Percentiles rank a stretch among this genome's conserved stretches.
Conservation (phyloP, 2,329 filamentous ascomycete genomes). For the Davidsoniella eucalypti region DNA sequence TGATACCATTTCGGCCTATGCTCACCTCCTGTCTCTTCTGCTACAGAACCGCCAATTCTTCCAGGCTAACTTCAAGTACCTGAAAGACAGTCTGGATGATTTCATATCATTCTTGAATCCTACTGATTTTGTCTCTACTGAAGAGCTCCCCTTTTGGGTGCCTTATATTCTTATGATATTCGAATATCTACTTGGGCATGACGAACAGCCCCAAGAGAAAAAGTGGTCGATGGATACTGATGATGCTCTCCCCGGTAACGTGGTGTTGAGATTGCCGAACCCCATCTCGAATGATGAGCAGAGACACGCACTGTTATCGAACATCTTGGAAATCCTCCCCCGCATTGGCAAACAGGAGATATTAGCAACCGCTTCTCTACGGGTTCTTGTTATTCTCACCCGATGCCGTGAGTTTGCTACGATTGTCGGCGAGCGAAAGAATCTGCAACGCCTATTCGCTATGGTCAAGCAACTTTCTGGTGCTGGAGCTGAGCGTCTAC, state of each 20-base stretch:
- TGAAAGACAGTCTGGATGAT: constrained; percentile 61
- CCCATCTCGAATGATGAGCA: constrained; percentile 22
- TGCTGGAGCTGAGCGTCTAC: constrained; percentile 57
- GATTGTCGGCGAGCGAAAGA: constrained; percentile 68
- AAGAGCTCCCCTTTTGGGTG: constrained; percentile 83
- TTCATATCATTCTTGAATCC: constrained; percentile 68
- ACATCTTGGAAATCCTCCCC: constrained; percentile 69
- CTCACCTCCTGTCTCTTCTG: constrained; percentile 76
- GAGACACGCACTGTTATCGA: constrained; percentile 54
- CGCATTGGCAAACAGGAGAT: constrained; percentile 75
- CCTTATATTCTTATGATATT: constrained; percentile 78
- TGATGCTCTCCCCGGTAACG: constrained; percentile 21
- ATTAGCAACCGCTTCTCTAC: constrained; percentile 65
- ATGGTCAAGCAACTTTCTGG: constrained; percentile 89
- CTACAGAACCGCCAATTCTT: constrained; percentile 75
- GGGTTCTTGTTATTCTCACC: constrained; percentile 77
- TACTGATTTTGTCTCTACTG: constrained; percentile 45
- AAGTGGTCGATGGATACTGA: constrained; percentile 44
- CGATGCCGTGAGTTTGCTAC: constrained; percentile 60
- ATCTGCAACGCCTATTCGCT: constrained; percentile 77
- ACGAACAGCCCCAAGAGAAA: constrained; percentile 62
- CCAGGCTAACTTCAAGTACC: constrained; percentile 50
- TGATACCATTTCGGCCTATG: constrained; percentile 63
- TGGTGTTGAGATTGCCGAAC: constrained; percentile 26
- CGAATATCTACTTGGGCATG: constrained; percentile 78